Evolutionary conservation across 225 moss, liverwort and hornwort species (phyloP).

Genomic region (Polytrichum commune): DNA sequence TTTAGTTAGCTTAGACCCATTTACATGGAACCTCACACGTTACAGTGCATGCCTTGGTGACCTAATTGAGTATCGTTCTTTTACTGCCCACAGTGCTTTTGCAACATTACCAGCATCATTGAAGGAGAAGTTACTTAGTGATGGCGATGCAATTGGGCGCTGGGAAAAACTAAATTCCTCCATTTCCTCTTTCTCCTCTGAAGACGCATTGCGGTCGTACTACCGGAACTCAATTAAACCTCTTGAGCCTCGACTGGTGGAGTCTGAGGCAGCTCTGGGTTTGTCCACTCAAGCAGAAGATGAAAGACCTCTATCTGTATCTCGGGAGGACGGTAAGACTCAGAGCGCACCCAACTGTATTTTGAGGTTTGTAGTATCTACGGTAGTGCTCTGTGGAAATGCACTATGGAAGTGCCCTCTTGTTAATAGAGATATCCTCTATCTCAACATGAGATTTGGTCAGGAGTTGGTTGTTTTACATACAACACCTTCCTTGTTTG

Average conservation of each 20-base stretch:
- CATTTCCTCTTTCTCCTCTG: slow-evolving; percentile 48
- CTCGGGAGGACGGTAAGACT: slow-evolving; percentile 11
- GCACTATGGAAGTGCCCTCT: no score
- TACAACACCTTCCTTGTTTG: no score
- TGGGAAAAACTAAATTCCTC: slow-evolving; percentile 43
- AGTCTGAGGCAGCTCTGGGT: slow-evolving; percentile 14
- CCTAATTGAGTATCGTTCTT: not conserved
- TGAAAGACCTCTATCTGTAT: not conserved
- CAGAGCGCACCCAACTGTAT: not conserved
- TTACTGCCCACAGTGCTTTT: slow-evolving; percentile 40
- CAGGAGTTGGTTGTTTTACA: no score
- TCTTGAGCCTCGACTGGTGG: slow-evolving; percentile 8
- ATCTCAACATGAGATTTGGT: no score
- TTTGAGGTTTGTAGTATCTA: no score
- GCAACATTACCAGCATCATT: slow-evolving; percentile 43
- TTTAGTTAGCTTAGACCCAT: no score
- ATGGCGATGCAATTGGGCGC: slow-evolving; percentile 36
- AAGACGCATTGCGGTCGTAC: slow-evolving; percentile 63
- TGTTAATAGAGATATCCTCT: no score
- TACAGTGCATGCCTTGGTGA: no score
- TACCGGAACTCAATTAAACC: slow-evolving; percentile 30
- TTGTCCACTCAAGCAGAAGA: slow-evolving; percentile 2
- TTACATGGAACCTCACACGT: no score
- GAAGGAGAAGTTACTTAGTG: slow-evolving; percentile 40
- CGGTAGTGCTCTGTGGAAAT: no score